These are phyloP conservation scores for Lepidium didymum DNA, from an alignment of 345 rosid genomes.

Conservation along the genomic window DNA sequence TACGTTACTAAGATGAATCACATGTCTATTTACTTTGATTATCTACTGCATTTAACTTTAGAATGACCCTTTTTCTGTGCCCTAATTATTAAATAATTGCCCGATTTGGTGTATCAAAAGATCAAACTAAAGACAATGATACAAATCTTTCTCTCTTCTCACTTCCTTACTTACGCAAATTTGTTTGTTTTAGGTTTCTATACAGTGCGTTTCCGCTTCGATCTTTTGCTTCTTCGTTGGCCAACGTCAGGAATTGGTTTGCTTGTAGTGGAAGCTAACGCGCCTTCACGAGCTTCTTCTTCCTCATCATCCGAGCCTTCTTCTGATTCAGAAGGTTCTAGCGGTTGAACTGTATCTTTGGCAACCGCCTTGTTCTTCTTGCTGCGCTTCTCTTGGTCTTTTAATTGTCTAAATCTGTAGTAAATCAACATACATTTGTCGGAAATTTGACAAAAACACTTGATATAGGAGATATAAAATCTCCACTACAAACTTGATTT, in stretches of 20 bases:
- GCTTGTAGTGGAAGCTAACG: conserved; percentile 50
- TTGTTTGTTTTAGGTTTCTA: conserved; percentile 25
- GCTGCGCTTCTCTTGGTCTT: conserved; percentile 61
- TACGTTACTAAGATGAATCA: neutral
- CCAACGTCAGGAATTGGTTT: conserved; percentile 56
- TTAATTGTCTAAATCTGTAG: conserved; percentile 70
- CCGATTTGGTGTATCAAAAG: conserved; percentile 10
- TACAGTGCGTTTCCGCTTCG: conserved; percentile 79
- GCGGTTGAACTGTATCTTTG: conserved; percentile 35
- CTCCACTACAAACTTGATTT: neutral
- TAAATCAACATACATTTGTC: neutral
- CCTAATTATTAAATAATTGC: conserved; percentile 1
- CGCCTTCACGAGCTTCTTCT: conserved; percentile 60
- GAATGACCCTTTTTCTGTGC: neutral
- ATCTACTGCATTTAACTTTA: neutral
- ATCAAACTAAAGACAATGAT: conserved; percentile 12
- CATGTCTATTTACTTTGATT: conserved; percentile 10
- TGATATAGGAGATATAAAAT: neutral
- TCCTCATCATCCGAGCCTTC: conserved; percentile 61
- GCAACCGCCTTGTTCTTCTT: conserved; percentile 50
- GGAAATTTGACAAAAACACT: neutral
- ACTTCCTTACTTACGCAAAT: neutral
- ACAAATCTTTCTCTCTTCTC: neutral
- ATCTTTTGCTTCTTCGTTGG: conserved; percentile 79
- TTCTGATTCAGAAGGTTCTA: conserved; percentile 54